Evolutionary conservation across 78 protist genomes (phyloP), one percentile per base, ranked within the genome.

Genomic region (Speleostelium caveatum): DNA sequence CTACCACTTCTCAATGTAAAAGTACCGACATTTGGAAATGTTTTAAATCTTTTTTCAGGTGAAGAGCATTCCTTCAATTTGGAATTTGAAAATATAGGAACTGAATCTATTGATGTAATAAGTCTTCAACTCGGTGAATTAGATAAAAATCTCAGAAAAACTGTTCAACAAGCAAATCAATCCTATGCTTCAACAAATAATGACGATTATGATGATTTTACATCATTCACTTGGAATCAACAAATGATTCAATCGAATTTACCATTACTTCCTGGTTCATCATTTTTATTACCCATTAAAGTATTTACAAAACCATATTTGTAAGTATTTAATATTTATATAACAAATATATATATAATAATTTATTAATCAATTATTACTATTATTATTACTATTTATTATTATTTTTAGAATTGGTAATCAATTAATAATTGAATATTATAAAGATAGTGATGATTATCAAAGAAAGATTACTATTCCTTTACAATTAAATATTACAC

Each of bases 401-500:
- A n/a, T n/a, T n/a, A n/a, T n/a, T n/a, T n/a, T n/a, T n/a, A n/a
- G n/a, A 6, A 45, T 45, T 45, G 53, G 53, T 45, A 45, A 45
- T 45, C 53, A 45, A 45, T 45, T 45, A 6, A 6, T 14, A 45
- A 45, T 45, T 45, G 53, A 45, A 45, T 45, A 45, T 45, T 45
- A 6, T 14, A 6, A 10, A 6, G 6, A 6, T 6, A 6, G 10
- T 14, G 53, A 45, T 45, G 53, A 62, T 16, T 83, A 83, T 69
- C 80, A 83, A 45, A 61, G 91, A 68, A 67, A 69, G 55, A 59
- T 69, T 10, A 19, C n/a, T 10, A 63, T 83, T 12, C 91, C 91
- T 21, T 26, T 83, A 30, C 79, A 69, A 59, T 12, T 83, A 26
- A 60, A 59, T 59, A 21, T 83, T 2, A 16, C 53, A 3, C 73